phyloP scores from a whole-genome alignment of 129 eudicot genomes.

The Lonicera japonica region DNA sequence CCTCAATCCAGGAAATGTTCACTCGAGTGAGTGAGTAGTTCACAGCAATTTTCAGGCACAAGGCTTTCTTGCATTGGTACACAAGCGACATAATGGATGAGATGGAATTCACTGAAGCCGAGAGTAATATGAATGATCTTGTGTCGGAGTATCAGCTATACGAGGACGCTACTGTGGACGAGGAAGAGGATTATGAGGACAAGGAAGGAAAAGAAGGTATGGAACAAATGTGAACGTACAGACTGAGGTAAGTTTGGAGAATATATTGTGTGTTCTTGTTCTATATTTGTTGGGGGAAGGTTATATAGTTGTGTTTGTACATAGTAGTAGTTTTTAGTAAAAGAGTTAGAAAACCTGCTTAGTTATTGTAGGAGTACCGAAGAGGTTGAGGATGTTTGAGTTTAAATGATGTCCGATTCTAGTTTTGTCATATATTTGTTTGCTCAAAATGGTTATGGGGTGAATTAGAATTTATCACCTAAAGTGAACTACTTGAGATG shows the following conservation, averaged over 20 bases:
- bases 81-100: constrained; percentile 53
- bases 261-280: not conserved
- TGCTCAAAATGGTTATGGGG: no score
- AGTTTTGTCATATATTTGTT: no score
- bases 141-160: constrained; percentile 73
- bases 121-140: no score
- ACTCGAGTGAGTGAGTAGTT: constrained; percentile 47
- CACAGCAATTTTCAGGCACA: constrained; percentile 46
- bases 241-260: no score
- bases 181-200: constrained; percentile 49
- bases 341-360: not conserved
- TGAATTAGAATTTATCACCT: no score
- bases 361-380: not conserved
- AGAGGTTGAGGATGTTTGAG: constrained; percentile 18
- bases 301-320: not conserved
- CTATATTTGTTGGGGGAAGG: not conserved
- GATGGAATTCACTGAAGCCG: constrained; percentile 44
- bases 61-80: constrained; percentile 57
- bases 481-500: no score
- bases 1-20: no score
- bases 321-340: not conserved
- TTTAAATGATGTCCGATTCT: no score
- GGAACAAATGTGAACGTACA: constrained; percentile 14
- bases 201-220: constrained; percentile 18
- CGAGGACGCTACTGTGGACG: constrained; percentile 69